A percentile compares a stretch with the other conserved stretches of the same genome.
phyloP scores from a whole-genome alignment of 1,139 yeast species.

The Scheffersomyces insectosa region DNA sequence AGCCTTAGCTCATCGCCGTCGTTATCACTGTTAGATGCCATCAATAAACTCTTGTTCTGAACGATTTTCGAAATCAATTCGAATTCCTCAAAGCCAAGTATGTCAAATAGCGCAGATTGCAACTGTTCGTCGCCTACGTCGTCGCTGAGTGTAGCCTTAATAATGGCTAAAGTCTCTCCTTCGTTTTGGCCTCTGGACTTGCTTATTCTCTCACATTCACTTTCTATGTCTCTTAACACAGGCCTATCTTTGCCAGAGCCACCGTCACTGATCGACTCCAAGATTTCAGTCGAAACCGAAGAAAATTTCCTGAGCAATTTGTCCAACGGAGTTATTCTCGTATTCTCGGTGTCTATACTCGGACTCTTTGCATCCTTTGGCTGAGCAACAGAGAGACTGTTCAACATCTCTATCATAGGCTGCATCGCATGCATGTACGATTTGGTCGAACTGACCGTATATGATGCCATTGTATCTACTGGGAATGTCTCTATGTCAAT shows the following conservation, averaged over 20 bases:
- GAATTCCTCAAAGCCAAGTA: constrained; percentile 82
- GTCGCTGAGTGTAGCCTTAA: constrained; percentile 19
- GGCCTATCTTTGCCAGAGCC: constrained; percentile 17
- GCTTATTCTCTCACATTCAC: constrained; percentile 31
- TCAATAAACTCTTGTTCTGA: constrained; percentile 44
- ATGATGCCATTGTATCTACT: constrained; percentile 29
- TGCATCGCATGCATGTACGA: constrained; percentile 81
- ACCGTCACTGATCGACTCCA: constrained; percentile 28
- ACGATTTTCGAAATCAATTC: constrained; percentile 72
- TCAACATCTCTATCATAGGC: constrained; percentile 54
- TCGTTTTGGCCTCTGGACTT: constrained; percentile 24
- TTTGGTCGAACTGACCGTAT: constrained; percentile 61
- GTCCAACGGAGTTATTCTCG: constrained; percentile 28
- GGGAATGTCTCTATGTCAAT: neutral
- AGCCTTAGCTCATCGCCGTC: constrained; percentile 25
- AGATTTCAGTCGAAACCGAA: constrained; percentile 33
- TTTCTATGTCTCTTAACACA: constrained; percentile 19
- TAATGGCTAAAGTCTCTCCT: constrained; percentile 23
- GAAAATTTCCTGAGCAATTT: constrained; percentile 28
- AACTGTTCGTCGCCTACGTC: constrained; percentile 57
- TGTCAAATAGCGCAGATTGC: constrained; percentile 70
- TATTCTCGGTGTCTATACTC: constrained; percentile 33
- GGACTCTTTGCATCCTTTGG: constrained; percentile 8
- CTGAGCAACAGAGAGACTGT: constrained; percentile 24
- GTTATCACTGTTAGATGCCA: constrained; percentile 11